Percentiles rank a stretch among this genome's conserved stretches.
phyloP scores from a whole-genome alignment of 1,139 yeast genomes.

The Debaryomycetaceae sp. region DNA sequence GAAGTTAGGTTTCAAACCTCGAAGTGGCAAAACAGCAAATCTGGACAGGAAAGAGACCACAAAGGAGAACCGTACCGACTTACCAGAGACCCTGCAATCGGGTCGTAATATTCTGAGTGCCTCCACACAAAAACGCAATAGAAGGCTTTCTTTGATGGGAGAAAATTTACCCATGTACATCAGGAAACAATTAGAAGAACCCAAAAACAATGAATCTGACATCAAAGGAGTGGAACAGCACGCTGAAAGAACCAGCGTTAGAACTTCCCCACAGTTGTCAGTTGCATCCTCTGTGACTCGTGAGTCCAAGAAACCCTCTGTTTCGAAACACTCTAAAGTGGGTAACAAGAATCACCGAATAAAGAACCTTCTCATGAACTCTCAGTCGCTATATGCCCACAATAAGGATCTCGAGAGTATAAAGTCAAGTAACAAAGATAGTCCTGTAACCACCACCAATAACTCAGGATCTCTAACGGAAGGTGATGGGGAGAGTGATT shows the following conservation, averaged over 20 bases:
- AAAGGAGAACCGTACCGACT: neutral
- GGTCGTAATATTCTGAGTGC: too few relatives aligned
- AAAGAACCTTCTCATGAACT: constrained; percentile 34
- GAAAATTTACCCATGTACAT: constrained; percentile 40
- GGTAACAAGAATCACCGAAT: constrained; percentile 17
- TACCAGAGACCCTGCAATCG: too few relatives aligned
- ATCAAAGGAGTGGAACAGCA: neutral
- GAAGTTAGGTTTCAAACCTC: constrained; percentile 10
- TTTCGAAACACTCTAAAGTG: neutral
- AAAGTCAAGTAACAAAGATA: constrained; percentile 6
- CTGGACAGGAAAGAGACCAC: neutral
- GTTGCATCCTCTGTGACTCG: neutral
- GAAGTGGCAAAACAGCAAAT: constrained; percentile 2
- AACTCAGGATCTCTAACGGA: constrained; percentile 13
- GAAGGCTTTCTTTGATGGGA: constrained; percentile 37
- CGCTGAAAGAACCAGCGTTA: neutral
- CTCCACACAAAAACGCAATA: neutral
- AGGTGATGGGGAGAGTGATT: constrained; percentile 3
- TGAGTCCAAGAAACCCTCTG: neutral
- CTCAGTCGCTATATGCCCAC: constrained; percentile 36
- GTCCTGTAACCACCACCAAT: constrained; percentile 8
- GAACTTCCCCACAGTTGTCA: neutral
- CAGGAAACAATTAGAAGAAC: constrained; percentile 23
- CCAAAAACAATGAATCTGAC: neutral
- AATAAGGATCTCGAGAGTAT: constrained; percentile 16